A percentile compares a stretch with the other conserved stretches of the same genome.
Conservation (phyloP, 2,329 filamentous ascomycete genomes). For the Botryotinia convoluta region DNA sequence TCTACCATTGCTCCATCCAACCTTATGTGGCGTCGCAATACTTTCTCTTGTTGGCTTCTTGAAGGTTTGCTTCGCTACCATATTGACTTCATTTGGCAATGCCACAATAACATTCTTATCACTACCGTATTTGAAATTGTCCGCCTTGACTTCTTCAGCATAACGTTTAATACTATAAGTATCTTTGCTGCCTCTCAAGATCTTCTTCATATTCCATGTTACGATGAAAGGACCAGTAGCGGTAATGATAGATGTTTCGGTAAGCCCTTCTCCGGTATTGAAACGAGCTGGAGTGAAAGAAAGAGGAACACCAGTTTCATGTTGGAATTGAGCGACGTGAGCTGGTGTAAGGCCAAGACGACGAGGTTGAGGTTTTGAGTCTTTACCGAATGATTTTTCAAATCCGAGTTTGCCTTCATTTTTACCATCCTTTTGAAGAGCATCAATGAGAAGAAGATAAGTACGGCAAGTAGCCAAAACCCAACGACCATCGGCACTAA, state of each 20-base stretch:
- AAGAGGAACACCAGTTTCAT: conserved; percentile 85
- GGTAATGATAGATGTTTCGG: conserved; percentile 93
- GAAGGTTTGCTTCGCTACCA: conserved; percentile 84
- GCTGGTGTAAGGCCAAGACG: conserved; percentile 84
- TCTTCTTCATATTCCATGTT: conserved; percentile 92
- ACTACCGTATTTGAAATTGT: conserved; percentile 96
- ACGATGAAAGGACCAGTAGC: conserved; percentile 96
- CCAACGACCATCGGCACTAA: conserved; percentile 94
- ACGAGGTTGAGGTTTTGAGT: conserved; percentile 88
- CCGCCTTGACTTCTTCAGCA: conserved; percentile 90
- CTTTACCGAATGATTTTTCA: conserved; percentile 87
- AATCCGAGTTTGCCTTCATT: conserved; percentile 98
- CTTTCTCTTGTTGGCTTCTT: conserved; percentile 90
- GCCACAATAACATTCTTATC: conserved; percentile 99
- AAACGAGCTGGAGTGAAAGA: conserved; percentile 90
- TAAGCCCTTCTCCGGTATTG: conserved; percentile 77
- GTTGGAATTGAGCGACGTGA: conserved; percentile 95
- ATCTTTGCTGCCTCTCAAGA: conserved; percentile 75
- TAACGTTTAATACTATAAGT: conserved; percentile 98
- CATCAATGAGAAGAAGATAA: conserved; percentile 90
- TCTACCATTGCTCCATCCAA: conserved; percentile 47
- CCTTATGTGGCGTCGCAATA: conserved; percentile 59
- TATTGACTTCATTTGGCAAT: conserved; percentile 94
- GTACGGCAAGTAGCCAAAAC: conserved; percentile 91
- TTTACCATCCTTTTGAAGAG: conserved; percentile 87